Base-by-base conservation (phyloP, 805 yeast genomes). In the Lipomyces sp. region DNA sequence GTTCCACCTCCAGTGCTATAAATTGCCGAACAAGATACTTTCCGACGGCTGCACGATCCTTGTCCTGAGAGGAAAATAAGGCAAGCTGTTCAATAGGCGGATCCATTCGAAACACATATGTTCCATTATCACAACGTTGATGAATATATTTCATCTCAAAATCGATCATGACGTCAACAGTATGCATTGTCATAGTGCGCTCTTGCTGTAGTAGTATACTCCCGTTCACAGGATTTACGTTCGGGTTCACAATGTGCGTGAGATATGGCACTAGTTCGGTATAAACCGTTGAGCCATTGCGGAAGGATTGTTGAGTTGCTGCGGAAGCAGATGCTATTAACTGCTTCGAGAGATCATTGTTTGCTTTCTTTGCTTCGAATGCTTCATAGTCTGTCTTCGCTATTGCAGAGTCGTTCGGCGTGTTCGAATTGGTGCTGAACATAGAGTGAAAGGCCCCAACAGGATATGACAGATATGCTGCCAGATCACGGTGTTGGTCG, bases 401-500 rank as follows among this genome's bases (percentile, higher is more conserved):
- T 53, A 53, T 65, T 24, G 66, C 71, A 57, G 60, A 48, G 33
- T 59, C 64, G 73, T 74, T 11, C 75, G 70, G 62, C 66, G 66
- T 53, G 45, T 66, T 66, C 53, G 42, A 18, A 13, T 34, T n/a
- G 37, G 60, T 62, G 53, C 63, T 84, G 77, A 89, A 92, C 62
- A 84, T 77, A 24, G 83, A 80, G 82, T 85, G 89, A 69, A 87
- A 85, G 63, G 87, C 89, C 73, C 89, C 74, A 0, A 87, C 85
- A 0, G 87, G 85, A 29, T 84, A 78, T 0, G 87, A 78, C 3
- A 83, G 80, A 73, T 90, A 92, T 30, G 84, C 79, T 33, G 81
- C 78, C 59, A 87, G 72, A 30, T 83, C 86, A 2, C 81, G 81
- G 65, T 81, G 80, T 61, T 82, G 83, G 62, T 78, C 78, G 45